Evolutionary conservation across 805 yeast genomes (phyloP), one percentile per base, ranked within the genome.

Genomic region (Debaryomyces prosopidis): DNA sequence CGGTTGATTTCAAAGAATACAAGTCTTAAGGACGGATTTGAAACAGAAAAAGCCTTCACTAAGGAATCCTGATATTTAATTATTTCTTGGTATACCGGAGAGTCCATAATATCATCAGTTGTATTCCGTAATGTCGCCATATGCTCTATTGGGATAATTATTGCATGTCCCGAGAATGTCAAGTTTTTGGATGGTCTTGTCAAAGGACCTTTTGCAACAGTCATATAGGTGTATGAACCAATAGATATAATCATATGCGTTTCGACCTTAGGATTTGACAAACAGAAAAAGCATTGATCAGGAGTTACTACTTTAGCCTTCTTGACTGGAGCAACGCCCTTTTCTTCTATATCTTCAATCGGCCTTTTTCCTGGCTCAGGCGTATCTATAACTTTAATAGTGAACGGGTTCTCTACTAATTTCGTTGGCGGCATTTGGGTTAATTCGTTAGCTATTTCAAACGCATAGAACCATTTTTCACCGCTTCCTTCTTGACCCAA

Each of bases 191-290:
- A 64, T 0, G 84, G 79, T 20, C 75, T 64, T 1, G 87, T 79
- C 15, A 90, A 64, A 0, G 97, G 97, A 0, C 97, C 97, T 58
- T 87, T 89, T 0, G 96, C 95, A 12, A 84, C 73, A 0, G 97
- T 84, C 46, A 90, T 41, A 59, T 89, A 90, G 0, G 81, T 66
- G 38, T 71, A 69, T 10, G 76, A 75, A 0, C 88, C 92, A 42
- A 91, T 85, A 0, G 94, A 79, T 0, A 89, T 75, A 10, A 90
- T 80, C 85, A 91, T 81, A 61, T 89, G 95, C 2, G 87, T 73
- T 51, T 85, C 91, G 5, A 87, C 75, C 11, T 82, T 77, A 0
- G 96, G 87, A 56, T 88, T 89, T 1, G 92, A 80, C 15, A 90
- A 74, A 60, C 97, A 90, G 58, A 90, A 88, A 65, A 87, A 90